Conservation (phyloP, 1,284 basidiomycete genomes). For the Golubevia pallescens region DNA sequence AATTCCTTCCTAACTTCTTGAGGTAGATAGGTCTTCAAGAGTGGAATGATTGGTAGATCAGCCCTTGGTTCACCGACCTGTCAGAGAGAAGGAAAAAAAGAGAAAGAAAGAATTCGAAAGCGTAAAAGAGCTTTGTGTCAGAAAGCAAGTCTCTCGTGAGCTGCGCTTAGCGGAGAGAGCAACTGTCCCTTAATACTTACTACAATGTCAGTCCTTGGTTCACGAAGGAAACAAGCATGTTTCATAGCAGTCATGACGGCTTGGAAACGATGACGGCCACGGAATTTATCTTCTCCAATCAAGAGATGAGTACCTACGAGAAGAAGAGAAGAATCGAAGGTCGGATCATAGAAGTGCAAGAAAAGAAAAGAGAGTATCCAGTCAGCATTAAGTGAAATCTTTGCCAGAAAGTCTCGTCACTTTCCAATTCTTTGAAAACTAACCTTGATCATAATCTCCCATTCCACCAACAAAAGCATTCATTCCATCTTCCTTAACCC, state of each 20-base stretch:
- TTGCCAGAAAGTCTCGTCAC: too few relatives aligned
- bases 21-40: conserved; percentile 24
- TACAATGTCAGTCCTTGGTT: conserved; percentile 27
- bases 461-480: conserved; percentile 38
- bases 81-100: too few relatives aligned
- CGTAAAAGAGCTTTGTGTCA: neutral
- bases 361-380: too few relatives aligned
- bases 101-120: too few relatives aligned
- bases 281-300: conserved; percentile 69
- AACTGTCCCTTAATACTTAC: neutral
- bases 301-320: conserved; percentile 66
- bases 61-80: conserved; percentile 22
- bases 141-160: too few relatives aligned
- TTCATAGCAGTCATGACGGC: conserved; percentile 28
- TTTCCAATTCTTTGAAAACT: neutral
- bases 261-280: conserved; percentile 61
- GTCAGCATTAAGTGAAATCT: too few relatives aligned
- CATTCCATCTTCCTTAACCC: conserved; percentile 67
- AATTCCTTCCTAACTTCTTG: conserved; percentile 24
- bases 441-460: conserved; percentile 69
- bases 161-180: neutral
- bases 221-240: conserved; percentile 32
- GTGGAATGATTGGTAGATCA: conserved; percentile 25
- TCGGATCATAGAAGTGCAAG: too few relatives aligned
- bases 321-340: too few relatives aligned